A percentile compares a stretch with the other conserved stretches of the same genome.
Evolutionary conservation across 129 eudicot genomes (phyloP).

Genomic region (Artemisia annua): DNA sequence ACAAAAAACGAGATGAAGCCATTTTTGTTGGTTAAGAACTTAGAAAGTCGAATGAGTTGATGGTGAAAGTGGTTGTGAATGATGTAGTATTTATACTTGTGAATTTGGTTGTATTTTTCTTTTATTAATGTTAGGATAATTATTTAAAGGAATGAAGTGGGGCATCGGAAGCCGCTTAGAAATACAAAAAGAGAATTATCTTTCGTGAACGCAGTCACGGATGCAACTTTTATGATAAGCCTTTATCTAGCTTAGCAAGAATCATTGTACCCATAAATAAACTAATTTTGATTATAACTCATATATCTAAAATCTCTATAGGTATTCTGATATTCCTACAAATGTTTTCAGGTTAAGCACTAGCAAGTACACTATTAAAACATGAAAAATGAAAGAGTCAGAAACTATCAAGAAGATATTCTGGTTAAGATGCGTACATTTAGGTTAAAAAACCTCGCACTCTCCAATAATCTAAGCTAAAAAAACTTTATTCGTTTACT

Average conservation of each 20-base stretch:
- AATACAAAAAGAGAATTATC: neutral
- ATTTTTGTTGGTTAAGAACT: neutral
- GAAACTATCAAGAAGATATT: too few species aligned
- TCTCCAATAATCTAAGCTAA: too few species aligned
- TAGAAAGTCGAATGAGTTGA: neutral
- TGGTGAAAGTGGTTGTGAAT: conserved; percentile 4
- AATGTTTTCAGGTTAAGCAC: too few species aligned
- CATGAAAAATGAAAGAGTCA: too few species aligned
- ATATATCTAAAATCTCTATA: too few species aligned
- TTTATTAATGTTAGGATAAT: neutral
- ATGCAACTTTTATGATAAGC: neutral
- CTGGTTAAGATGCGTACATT: too few species aligned
- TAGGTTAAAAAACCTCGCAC: too few species aligned
- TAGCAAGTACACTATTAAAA: too few species aligned
- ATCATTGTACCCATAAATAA: neutral
- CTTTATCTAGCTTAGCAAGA: neutral
- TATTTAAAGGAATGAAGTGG: neutral
- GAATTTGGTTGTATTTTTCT: neutral
- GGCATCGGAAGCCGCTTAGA: neutral
- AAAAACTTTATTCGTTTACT: too few species aligned
- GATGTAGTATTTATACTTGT: conserved; percentile 7
- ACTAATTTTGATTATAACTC: too few species aligned
- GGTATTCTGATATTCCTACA: too few species aligned
- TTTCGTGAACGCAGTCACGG: neutral
- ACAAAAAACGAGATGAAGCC: neutral